Evolutionary conservation across 2,329 filamentous ascomycete genomes (phyloP).

Genomic region (Epicoccum sorghinum): DNA sequence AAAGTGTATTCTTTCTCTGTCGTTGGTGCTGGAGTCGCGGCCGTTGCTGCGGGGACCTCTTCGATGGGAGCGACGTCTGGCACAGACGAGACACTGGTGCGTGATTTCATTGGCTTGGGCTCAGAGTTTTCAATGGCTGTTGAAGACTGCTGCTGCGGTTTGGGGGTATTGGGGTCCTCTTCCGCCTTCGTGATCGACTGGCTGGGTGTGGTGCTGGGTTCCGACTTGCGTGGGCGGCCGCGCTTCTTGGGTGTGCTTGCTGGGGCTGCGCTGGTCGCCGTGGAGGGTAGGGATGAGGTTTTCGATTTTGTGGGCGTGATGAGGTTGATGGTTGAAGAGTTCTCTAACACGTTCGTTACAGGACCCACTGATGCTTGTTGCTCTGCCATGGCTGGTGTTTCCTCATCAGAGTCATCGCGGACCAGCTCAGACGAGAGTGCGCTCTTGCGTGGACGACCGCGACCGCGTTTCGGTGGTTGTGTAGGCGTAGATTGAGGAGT

Average conservation of each 20-base stretch:
- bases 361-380: background rate
- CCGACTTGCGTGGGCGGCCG: constrained; percentile 20
- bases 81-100: background rate
- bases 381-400: background rate
- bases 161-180: background rate
- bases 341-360: background rate
- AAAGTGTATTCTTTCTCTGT: background rate
- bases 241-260: constrained; percentile 19
- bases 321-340: background rate
- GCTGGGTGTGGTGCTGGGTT: constrained; percentile 6
- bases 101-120: background rate
- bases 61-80: background rate
- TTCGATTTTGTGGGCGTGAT: background rate
- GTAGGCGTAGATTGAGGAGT: constrained; percentile 6
- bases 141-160: background rate
- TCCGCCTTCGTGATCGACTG: background rate
- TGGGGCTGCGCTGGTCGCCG: background rate
- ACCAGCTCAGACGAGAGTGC: constrained; percentile 27
- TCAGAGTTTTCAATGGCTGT: background rate
- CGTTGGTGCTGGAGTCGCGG: background rate
- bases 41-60: background rate
- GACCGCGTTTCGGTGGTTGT: constrained; percentile 18
- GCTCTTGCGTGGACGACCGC: constrained; percentile 25
- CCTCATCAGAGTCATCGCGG: constrained; percentile 23
- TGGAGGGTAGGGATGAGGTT: constrained; percentile 3